phyloP scores from a whole-genome alignment of 257 asterid genomes.

The Lithospermum erythrorhizon region DNA sequence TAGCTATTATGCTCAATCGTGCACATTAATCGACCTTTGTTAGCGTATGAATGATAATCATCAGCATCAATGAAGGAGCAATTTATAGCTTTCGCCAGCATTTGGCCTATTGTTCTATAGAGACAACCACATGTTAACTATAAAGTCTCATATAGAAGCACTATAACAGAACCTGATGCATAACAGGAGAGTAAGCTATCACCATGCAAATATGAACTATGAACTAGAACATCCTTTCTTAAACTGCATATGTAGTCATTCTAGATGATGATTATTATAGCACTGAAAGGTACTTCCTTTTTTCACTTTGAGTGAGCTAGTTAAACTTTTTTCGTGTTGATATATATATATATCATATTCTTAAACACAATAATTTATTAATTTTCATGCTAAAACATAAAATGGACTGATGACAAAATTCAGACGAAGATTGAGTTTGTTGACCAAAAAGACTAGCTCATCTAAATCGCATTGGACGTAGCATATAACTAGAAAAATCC shows the following conservation, averaged over 20 bases:
- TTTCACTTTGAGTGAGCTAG: not conserved
- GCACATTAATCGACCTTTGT: slow-evolving; percentile 34
- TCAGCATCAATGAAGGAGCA: slow-evolving; percentile 68
- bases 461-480: no score
- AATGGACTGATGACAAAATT: no score
- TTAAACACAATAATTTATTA: not conserved
- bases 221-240: not conserved
- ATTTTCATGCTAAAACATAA: not conserved
- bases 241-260: no score
- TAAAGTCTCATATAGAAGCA: not conserved
- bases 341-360: not conserved
- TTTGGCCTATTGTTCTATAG: slow-evolving; percentile 56
- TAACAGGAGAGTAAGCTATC: not conserved
- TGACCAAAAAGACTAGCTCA: no score
- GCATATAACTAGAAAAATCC: no score
- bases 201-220: not conserved
- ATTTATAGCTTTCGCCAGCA: slow-evolving; percentile 47
- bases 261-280: not conserved
- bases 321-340: not conserved
- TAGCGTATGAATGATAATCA: slow-evolving; percentile 57
- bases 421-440: no score
- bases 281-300: not conserved
- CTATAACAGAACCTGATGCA: not conserved
- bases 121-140: not conserved
- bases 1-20: not conserved